Evolutionary conservation across 306 rosid genomes (phyloP).

Genomic region (Trifolium fragiferum): DNA sequence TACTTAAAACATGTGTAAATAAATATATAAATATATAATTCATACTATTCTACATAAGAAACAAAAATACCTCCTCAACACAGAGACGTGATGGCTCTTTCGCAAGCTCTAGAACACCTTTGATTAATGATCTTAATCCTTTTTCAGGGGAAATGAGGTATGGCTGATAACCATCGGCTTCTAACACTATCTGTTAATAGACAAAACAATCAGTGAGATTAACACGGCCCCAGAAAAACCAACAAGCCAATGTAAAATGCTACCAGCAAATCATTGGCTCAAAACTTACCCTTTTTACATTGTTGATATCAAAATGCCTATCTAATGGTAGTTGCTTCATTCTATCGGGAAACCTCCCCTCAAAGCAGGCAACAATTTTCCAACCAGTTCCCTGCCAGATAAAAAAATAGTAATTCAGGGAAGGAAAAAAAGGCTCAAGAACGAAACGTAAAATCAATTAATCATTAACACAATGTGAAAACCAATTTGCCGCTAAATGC

Average conservation of each 20-base stretch:
- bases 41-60: constrained; percentile 33
- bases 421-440: neutral
- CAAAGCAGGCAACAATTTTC: constrained; percentile 97
- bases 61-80: constrained; percentile 86
- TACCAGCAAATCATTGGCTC: constrained; percentile 6
- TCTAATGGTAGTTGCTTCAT: constrained; percentile 94
- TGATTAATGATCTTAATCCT: constrained; percentile 94
- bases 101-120: constrained; percentile 97
- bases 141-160: constrained; percentile 98
- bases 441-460: neutral
- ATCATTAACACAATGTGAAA: constrained; percentile 1
- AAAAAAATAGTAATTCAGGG: constrained; percentile 24
- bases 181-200: constrained; percentile 81
- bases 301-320: constrained; percentile 94
- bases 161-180: constrained; percentile 99
- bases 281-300: constrained; percentile 88
- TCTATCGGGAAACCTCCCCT: constrained; percentile 94
- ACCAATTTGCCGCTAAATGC: constrained; percentile 18
- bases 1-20: constrained; percentile 11
- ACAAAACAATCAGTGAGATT: constrained; percentile 20
- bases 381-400: constrained; percentile 93
- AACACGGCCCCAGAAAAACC: neutral
- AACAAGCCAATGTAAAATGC: constrained; percentile 4
- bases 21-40: constrained; percentile 29
- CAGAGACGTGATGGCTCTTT: constrained; percentile 98